These are phyloP conservation scores for Tylopilus sp. DNA, from an alignment of 1,284 basidiomycete genomes.

Conservation along the genomic window DNA sequence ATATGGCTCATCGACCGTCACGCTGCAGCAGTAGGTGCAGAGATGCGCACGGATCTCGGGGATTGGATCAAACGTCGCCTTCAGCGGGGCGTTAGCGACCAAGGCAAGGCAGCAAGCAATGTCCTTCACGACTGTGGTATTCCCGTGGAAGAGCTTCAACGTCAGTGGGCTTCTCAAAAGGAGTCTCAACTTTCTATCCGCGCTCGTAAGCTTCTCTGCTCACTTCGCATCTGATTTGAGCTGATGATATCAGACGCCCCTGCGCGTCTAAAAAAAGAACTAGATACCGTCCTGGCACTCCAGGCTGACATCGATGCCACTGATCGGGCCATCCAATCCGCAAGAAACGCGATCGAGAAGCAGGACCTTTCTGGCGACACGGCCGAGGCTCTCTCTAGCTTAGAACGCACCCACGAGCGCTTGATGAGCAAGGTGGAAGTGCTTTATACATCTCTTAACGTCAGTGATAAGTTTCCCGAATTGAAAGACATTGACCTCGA, in stretches of 20 bases:
- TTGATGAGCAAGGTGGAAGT: slow-evolving; percentile 39
- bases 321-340: slow-evolving; percentile 32
- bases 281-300: slow-evolving; percentile 47
- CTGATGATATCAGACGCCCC: slow-evolving; percentile 46
- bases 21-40: neutral
- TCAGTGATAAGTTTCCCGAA: slow-evolving; percentile 45
- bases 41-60: neutral
- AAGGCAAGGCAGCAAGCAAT: too few relatives aligned
- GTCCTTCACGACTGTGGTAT: too few relatives aligned
- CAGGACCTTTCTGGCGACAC: neutral
- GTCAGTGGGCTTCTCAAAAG: too few relatives aligned
- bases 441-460: slow-evolving; percentile 50
- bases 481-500: slow-evolving; percentile 42
- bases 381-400: slow-evolving; percentile 18
- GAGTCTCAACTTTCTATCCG: neutral
- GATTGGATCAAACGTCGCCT: too few relatives aligned
- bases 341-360: neutral
- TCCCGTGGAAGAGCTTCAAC: too few relatives aligned
- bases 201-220: neutral
- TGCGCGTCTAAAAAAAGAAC: slow-evolving; percentile 45
- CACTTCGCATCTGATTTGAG: too few relatives aligned
- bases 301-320: slow-evolving; percentile 47
- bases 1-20: slow-evolving; percentile 1
- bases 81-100: slow-evolving; percentile 1
- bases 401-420: slow-evolving; percentile 29